Evolutionary conservation across 2,329 filamentous ascomycete species (phyloP).

Genomic region (Ophiocordyceps camponoti-saundersi): DNA sequence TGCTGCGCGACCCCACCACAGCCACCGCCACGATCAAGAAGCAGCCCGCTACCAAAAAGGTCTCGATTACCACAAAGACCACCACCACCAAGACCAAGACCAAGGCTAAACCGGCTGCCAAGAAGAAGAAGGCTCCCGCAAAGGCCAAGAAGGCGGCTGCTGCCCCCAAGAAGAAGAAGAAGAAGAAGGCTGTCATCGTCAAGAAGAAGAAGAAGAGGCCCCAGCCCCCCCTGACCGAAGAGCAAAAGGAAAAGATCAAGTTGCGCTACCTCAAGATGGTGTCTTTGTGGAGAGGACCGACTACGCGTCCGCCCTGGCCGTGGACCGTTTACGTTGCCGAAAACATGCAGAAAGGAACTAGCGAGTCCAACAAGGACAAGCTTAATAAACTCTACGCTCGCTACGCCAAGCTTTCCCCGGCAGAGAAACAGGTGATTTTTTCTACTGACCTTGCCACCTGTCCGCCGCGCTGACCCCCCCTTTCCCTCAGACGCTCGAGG

Average conservation of each 20-base stretch:
- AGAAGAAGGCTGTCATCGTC: conserved; percentile 5
- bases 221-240: conserved; percentile 17
- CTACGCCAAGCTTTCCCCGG: conserved; percentile 22
- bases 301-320: conserved; percentile 10
- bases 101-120: conserved; percentile 2
- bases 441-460: no score
- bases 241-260: conserved; percentile 18
- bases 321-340: conserved; percentile 23
- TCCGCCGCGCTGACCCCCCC: conserved; percentile 1
- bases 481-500: conserved; percentile 13
- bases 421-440: conserved; percentile 25
- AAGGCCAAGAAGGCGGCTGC: conserved; percentile 8
- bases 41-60: conserved; percentile 6
- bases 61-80: not conserved
- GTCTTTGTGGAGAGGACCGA: conserved; percentile 23
- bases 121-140: conserved; percentile 5
- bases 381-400: conserved; percentile 11
- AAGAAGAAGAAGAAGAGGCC: conserved; percentile 4
- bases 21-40: conserved; percentile 7
- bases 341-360: conserved; percentile 7
- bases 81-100: conserved; percentile 6
- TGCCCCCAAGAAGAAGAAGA: conserved; percentile 11
- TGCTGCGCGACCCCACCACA: conserved; percentile 10
- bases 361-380: conserved; percentile 3
- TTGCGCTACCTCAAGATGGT: conserved; percentile 19